Conservation (phyloP, 768 basidiomycete genomes). For the Russula sp. region DNA sequence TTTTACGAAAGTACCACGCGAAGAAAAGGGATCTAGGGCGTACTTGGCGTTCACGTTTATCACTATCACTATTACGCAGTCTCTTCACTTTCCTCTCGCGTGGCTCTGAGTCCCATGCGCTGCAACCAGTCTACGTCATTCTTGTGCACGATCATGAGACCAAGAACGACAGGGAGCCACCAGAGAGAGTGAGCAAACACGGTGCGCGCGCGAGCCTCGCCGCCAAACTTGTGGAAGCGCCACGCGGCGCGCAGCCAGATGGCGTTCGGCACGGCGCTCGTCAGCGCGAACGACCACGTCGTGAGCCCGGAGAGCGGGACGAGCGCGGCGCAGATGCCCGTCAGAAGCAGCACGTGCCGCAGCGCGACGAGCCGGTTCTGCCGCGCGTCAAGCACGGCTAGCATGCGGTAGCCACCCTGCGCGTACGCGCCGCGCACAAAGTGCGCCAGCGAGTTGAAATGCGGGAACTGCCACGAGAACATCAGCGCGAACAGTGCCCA, state of each 20-base stretch:
- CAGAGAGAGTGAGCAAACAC: conserved; percentile 80
- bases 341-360: conserved; percentile 68
- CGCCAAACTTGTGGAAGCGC: conserved; percentile 63
- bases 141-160: conserved; percentile 94
- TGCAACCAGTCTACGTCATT: conserved; percentile 70
- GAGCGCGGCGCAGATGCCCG: conserved; percentile 72
- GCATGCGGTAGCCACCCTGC: conserved; percentile 90
- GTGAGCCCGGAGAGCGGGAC: conserved; percentile 88
- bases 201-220: conserved; percentile 69
- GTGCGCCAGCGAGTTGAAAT: conserved; percentile 92
- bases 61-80: background rate
- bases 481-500: conserved; percentile 76
- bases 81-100: conserved; percentile 5
- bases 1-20: background rate
- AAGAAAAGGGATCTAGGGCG: too few species aligned
- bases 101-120: conserved; percentile 41
- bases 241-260: conserved; percentile 63
- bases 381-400: conserved; percentile 66
- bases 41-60: background rate
- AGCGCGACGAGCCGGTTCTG: conserved; percentile 83
- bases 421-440: conserved; percentile 84
- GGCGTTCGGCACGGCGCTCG: conserved; percentile 67
- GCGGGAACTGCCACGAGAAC: conserved; percentile 98
- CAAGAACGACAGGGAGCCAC: conserved; percentile 85
- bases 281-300: conserved; percentile 82